Evolutionary conservation across 1,139 yeast genomes (phyloP).

Genomic region (Lipomyces yarrowii): DNA sequence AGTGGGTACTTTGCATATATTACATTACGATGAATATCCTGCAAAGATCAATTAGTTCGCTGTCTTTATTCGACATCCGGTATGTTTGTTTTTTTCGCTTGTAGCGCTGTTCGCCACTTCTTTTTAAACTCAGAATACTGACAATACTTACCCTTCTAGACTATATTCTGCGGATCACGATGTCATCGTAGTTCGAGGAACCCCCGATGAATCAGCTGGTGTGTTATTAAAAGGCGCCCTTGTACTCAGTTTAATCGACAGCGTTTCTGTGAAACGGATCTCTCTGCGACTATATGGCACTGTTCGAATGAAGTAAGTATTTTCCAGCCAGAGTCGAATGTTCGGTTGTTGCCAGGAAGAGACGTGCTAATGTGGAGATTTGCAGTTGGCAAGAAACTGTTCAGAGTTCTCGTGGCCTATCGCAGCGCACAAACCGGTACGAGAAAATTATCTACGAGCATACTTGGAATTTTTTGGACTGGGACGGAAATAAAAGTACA

Average conservation of each 20-base stretch:
- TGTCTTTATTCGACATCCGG: constrained; percentile 40
- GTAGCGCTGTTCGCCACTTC: background rate
- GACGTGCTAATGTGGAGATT: background rate
- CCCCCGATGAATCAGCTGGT: constrained; percentile 75
- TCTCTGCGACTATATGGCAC: constrained; percentile 66
- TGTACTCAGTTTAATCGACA: constrained; percentile 75
- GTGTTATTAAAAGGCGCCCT: constrained; percentile 75
- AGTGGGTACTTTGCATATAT: background rate
- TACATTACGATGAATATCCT: constrained; percentile 25
- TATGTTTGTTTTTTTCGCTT: constrained; percentile 6
- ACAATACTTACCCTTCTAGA: constrained; percentile 52
- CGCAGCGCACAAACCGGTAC: constrained; percentile 50
- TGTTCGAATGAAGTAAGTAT: constrained; percentile 51
- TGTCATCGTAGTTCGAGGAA: constrained; percentile 78
- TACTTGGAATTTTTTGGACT: constrained; percentile 69
- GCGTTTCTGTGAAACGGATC: constrained; percentile 66
- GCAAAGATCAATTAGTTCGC: constrained; percentile 29
- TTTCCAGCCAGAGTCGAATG: background rate
- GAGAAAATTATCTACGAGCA: constrained; percentile 73
- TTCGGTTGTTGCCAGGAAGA: background rate
- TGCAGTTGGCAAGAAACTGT: constrained; percentile 52
- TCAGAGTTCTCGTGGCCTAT: constrained; percentile 51
- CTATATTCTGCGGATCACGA: constrained; percentile 71
- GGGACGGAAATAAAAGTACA: constrained; percentile 39
- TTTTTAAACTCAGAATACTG: background rate